Evolutionary conservation across 768 basidiomycete genomes (phyloP), one percentile per base, ranked within the genome.

Genomic region (Lentinula detonsa): DNA sequence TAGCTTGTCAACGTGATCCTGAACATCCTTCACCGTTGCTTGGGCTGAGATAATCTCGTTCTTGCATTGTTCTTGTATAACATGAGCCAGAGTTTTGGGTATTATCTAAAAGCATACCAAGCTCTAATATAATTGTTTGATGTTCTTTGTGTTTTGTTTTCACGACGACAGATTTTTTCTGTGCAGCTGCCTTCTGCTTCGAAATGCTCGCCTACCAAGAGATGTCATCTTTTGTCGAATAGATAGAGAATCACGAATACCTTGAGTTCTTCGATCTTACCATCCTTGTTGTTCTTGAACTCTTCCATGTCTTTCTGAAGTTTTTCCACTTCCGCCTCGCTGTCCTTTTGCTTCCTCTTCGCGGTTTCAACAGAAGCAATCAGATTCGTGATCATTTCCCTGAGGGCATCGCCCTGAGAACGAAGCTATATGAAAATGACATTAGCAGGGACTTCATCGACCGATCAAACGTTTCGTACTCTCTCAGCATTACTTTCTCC

Each of bases 211-310:
- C 83, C 94, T 94, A 67, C 1, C 5, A n/a, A 5, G 28, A 50
- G 59, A 56, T 13, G 43, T 46, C 13, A 62, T 18, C 0, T 34
- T 23, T 58, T 34, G 4, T 28, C 16, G 42, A 43, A 1, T 6
- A 40, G 40, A 10, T 51, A 16, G 40, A 59, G 45, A 39, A 35
- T 45, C 18, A 50, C 16, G 33, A 76, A 50, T 61, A 91, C 95
- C 79, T 95, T 97, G 64, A 98, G 83, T 70, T 98, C 91, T 16
- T 88, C 90, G 59, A 93, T 90, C 75, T 98, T 98, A 51, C 94
- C 93, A 55, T 98, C 97, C 72, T 97, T 97, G 77, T 99, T 95
- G 74, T 95, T 90, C 78, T 97, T 95, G 80, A 99, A 98, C 76
- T 98, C 97, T 59, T 85, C 85, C 94, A 99, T 98, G 71, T 99